Evolutionary conservation across 176 grass and related monocot genomes (phyloP).

Genomic region (Elymus sibiricus): DNA sequence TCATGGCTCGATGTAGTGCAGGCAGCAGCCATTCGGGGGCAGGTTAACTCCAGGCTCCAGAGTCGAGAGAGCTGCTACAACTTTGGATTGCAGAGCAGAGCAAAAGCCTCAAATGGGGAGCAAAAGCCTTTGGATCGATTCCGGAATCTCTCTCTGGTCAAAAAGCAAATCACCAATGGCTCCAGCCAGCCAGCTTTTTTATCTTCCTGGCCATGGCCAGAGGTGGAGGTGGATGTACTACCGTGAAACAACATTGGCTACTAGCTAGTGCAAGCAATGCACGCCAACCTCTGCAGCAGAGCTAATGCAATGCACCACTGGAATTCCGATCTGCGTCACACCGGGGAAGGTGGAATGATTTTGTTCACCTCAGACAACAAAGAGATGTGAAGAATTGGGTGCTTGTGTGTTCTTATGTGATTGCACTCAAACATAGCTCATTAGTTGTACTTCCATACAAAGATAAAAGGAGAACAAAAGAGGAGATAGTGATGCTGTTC

Average conservation of each 20-base stretch:
- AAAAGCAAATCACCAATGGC: conserved; percentile 20
- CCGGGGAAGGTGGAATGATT: not conserved
- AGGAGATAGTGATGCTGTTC: too few species aligned
- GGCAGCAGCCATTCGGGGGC: not conserved
- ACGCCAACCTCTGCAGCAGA: not conserved
- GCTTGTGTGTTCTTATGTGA: too few species aligned
- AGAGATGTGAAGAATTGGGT: conserved; percentile 29
- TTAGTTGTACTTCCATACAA: too few species aligned
- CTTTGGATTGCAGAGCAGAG: conserved; percentile 11
- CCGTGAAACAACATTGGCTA: not conserved
- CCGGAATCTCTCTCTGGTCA: conserved; percentile 26
- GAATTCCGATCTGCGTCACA: not conserved
- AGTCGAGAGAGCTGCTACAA: conserved; percentile 17
- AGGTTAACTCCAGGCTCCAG: not conserved
- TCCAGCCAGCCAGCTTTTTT: not conserved
- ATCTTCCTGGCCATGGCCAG: not conserved
- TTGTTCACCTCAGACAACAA: not conserved
- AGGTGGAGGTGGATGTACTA: not conserved
- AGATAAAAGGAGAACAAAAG: too few species aligned
- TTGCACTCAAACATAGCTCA: too few species aligned
- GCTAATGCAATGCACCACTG: not conserved
- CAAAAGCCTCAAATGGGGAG: too few species aligned
- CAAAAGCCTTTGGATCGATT: conserved; percentile 10
- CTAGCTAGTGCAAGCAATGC: not conserved
- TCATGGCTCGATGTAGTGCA: conserved; percentile 12